Conservation (phyloP, 805 yeast species). For the Blastobotrys muscicola region DNA sequence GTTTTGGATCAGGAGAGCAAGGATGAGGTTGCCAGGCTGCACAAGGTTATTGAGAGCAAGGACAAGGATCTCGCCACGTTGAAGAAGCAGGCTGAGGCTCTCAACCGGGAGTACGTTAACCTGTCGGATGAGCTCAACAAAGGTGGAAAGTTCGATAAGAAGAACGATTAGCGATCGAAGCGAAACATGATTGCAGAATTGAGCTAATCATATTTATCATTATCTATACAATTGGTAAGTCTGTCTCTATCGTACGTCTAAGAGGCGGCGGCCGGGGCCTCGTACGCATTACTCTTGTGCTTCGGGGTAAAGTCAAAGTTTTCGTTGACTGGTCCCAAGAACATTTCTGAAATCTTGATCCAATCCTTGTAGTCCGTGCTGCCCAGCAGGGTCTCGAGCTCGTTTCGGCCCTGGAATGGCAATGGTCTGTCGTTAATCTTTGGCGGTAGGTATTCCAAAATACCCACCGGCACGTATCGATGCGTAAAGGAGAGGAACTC, state of each 20-base stretch:
- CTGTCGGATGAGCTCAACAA: constrained; percentile 30
- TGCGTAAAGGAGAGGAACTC: constrained; percentile 92
- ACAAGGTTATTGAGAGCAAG: constrained; percentile 44
- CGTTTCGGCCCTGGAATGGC: constrained; percentile 85
- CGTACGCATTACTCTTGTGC: constrained; percentile 83
- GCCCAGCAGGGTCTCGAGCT: constrained; percentile 81
- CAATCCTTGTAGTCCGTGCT: constrained; percentile 83
- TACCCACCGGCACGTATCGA: constrained; percentile 89
- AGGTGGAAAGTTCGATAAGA: constrained; percentile 14
- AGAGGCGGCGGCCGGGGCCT: neutral
- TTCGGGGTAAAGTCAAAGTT: constrained; percentile 78
- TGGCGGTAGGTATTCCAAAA: constrained; percentile 81
- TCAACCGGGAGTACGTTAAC: constrained; percentile 55
- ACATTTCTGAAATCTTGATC: constrained; percentile 93
- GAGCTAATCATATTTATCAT: neutral
- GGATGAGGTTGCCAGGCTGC: constrained; percentile 39
- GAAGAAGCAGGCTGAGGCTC: constrained; percentile 61
- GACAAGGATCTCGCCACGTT: constrained; percentile 57
- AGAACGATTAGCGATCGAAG: constrained; percentile 24
- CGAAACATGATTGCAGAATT: neutral
- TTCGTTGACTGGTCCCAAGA: constrained; percentile 76
- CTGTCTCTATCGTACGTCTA: too few relatives aligned
- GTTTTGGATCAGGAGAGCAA: constrained; percentile 25
- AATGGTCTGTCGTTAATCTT: constrained; percentile 91
- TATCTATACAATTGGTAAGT: too few relatives aligned